These are phyloP conservation scores for Wallacemonas sp. DNA, from an alignment of 208 protist species.

Conservation along the genomic window DNA sequence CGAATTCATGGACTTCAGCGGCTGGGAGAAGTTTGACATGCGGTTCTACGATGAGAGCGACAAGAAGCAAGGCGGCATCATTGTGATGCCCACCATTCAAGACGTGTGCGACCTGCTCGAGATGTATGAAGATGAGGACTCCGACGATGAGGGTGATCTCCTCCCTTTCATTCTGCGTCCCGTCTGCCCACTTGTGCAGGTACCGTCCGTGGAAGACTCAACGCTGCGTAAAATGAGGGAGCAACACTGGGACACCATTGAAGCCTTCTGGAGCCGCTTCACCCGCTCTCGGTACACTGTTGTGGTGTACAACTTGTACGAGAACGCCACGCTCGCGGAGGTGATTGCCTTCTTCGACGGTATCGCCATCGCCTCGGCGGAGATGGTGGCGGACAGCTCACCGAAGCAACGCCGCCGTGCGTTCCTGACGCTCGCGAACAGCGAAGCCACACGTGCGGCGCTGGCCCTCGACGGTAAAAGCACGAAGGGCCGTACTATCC, in stretches of 20 bases:
- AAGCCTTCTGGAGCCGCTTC: constrained; percentile 74
- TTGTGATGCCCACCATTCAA: constrained; percentile 78
- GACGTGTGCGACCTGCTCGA: constrained; percentile 84
- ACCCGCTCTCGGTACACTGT: constrained; percentile 65
- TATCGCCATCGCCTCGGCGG: constrained; percentile 36
- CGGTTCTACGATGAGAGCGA: constrained; percentile 72
- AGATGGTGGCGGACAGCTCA: constrained; percentile 65
- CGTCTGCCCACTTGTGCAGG: constrained; percentile 57
- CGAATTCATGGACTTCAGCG: constrained; percentile 81
- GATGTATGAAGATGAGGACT: constrained; percentile 89
- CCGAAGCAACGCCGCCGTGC: constrained; percentile 57
- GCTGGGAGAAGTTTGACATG: constrained; percentile 74
- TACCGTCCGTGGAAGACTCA: constrained; percentile 81
- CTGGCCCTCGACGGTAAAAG: constrained; percentile 80
- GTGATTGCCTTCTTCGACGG: constrained; percentile 55
- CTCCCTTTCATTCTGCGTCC: constrained; percentile 83
- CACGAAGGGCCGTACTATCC: constrained; percentile 74
- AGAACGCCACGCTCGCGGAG: constrained; percentile 60
- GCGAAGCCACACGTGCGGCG: constrained; percentile 46
- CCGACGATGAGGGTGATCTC: constrained; percentile 79
- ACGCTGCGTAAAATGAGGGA: constrained; percentile 68
- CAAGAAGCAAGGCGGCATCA: constrained; percentile 62
- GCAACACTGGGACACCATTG: constrained; percentile 70
- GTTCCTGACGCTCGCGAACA: constrained; percentile 71
- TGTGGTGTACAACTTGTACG: constrained; percentile 80